Base-by-base conservation (phyloP, 768 basidiomycete genomes). In the Mycena vulgaris region DNA sequence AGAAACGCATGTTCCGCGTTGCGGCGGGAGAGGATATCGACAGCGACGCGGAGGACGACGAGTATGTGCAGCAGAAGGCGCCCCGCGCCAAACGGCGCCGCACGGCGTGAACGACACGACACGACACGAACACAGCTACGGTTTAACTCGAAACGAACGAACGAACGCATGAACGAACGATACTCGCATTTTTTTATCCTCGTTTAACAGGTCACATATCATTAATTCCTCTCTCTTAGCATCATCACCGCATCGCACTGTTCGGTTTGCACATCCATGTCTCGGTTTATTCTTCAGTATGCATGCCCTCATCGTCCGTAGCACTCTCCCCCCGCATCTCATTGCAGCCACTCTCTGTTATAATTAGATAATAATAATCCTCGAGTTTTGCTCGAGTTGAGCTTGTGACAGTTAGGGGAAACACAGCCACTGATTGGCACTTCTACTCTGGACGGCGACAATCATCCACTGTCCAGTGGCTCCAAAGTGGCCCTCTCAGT, bases 1-100 rank as follows among this genome's bases (percentile, higher is more conserved):
- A 87, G 55, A 85, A 87, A 70, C 86, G 87, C 27, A 76, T 79
- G 47, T 74, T 78, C 55, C 78, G 78, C 55, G 77, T 75, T 8
- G 72, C 78, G 17, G 77, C 80, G 19, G 85, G 83, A 11, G 60
- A 68, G 25, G 33, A 27, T 8, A 28, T 35, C 13, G 81, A 80
- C 65, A 85, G 82, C 63, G 87, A 87, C 72, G 85, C 86, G 40
- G 87, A 86, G 69, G 89, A 88, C 60, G 89, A 89, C 68, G 87
- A 86, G 37, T 88, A 90, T 66, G 86, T 86, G 71, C 80, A 72
- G 30, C 74, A 79, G 42, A 80, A 76, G 69, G 73, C 77, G 63
- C 66, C 74, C 60, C 79, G 76, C 35, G 71, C 77, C 13, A 86
- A 85, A 69, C 73, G 47, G 27, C 74, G 72, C 68, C 71, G 71